A percentile compares a stretch with the other conserved stretches of the same genome.
Conservation (phyloP, 306 rosid species). For the Delonix regia region DNA sequence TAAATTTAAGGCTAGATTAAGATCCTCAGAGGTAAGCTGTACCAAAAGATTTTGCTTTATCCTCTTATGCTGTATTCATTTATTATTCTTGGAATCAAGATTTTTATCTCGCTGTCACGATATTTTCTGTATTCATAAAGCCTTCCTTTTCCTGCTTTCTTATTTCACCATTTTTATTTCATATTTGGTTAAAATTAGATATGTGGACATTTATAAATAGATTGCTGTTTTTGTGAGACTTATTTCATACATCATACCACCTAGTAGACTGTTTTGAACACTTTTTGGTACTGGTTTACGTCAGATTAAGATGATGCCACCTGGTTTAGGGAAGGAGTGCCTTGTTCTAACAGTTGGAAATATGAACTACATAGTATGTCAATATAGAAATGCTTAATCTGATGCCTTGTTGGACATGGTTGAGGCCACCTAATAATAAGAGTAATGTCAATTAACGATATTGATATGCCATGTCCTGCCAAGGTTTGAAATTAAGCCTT, state of each 20-base stretch:
- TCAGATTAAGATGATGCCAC: slow-evolving; percentile 14
- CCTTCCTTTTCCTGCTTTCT: slow-evolving; percentile 22
- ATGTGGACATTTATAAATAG: slow-evolving; percentile 8
- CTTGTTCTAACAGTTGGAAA: slow-evolving; percentile 5
- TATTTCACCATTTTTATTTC: slow-evolving; percentile 1
- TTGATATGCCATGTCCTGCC: slow-evolving; percentile 1
- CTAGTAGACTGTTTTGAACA: background rate
- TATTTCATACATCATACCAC: background rate
- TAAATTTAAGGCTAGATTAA: slow-evolving; percentile 80
- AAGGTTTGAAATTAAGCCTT: slow-evolving; percentile 9
- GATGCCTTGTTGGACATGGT: slow-evolving; percentile 4
- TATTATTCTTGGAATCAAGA: slow-evolving; percentile 2
- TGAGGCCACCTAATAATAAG: background rate
- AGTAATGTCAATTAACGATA: background rate
- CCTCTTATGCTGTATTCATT: slow-evolving; percentile 25
- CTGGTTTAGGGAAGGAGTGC: background rate
- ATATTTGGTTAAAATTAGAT: slow-evolving; percentile 17
- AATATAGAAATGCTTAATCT: background rate
- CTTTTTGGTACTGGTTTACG: background rate
- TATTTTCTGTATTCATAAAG: background rate
- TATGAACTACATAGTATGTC: background rate
- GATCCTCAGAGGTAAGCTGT: slow-evolving; percentile 64
- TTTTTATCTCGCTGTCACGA: background rate
- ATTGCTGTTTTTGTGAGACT: background rate
- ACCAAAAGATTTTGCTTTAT: slow-evolving; percentile 18